Evolutionary conservation across 2,329 filamentous ascomycete genomes (phyloP).

Genomic region (Alternaria triticina): DNA sequence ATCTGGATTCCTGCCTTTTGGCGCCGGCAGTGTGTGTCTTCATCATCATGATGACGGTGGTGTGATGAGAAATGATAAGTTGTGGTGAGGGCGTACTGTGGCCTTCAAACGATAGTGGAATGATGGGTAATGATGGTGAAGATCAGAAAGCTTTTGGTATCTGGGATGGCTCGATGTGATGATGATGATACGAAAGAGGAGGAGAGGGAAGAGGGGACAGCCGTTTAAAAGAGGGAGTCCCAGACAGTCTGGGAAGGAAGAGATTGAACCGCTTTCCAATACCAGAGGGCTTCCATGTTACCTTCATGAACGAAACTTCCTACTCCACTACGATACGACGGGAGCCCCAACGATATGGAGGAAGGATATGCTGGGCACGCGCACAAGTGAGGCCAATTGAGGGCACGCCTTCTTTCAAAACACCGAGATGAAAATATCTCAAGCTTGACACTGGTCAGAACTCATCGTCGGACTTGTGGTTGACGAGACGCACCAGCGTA

Average conservation of each 20-base stretch:
- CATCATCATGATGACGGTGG: not conserved
- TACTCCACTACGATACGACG: not conserved
- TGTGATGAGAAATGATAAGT: not conserved
- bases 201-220: not conserved
- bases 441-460: not conserved
- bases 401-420: not conserved
- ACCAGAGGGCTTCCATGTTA: not conserved
- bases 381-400: not conserved
- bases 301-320: not conserved
- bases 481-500: not conserved
- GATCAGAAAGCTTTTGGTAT: not conserved
- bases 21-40: not conserved
- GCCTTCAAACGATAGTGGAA: not conserved
- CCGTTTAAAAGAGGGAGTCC: not conserved
- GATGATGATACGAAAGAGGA: not conserved
- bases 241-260: not conserved
- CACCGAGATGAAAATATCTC: not conserved
- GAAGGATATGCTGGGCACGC: not conserved
- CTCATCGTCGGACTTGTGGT: not conserved
- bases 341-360: not conserved
- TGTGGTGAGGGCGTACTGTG: not conserved
- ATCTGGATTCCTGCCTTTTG: not conserved
- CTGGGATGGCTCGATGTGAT: not conserved
- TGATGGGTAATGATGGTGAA: not conserved
- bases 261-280: not conserved